These are phyloP conservation scores for Tuber melanosporum DNA, from an alignment of 495 filamentous ascomycete genomes.

Conservation along the genomic window DNA sequence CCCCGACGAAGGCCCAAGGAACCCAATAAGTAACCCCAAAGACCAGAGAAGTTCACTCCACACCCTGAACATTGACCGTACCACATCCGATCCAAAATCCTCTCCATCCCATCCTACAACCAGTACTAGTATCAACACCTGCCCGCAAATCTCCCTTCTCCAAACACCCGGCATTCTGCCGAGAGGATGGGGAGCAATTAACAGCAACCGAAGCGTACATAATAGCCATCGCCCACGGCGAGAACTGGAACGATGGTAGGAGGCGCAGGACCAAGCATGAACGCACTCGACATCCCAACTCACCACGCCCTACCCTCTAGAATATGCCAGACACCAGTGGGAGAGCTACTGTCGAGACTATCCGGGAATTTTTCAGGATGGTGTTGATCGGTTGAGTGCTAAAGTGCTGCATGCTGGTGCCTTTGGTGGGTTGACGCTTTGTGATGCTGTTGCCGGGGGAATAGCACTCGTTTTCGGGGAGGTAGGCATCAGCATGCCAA, in stretches of 20 bases:
- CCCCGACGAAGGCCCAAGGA: slow-evolving; percentile 43
- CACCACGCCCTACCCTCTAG: slow-evolving; percentile 55
- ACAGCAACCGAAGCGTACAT: neutral
- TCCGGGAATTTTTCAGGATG: slow-evolving; percentile 66
- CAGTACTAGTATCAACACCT: too few species aligned
- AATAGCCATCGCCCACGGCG: neutral
- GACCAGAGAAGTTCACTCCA: neutral
- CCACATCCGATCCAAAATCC: neutral
- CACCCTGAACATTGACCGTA: neutral
- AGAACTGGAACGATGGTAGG: slow-evolving; percentile 73
- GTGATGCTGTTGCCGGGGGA: slow-evolving; percentile 84
- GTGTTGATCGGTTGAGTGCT: slow-evolving; percentile 60
- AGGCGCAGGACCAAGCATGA: slow-evolving; percentile 87
- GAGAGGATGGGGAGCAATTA: neutral
- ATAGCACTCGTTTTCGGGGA: slow-evolving; percentile 72
- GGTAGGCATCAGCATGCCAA: slow-evolving; percentile 60
- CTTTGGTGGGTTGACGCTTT: slow-evolving; percentile 75
- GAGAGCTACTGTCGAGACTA: slow-evolving; percentile 79
- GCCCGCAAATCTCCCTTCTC: too few species aligned
- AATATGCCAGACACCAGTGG: slow-evolving; percentile 90
- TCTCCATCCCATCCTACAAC: neutral
- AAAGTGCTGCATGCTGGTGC: slow-evolving; percentile 75
- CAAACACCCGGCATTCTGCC: too few species aligned
- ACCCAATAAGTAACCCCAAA: neutral
- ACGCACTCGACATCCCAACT: slow-evolving; percentile 73